Base-by-base conservation (phyloP, 2,329 filamentous ascomycete genomes). In the Trichoderma atrobrunneum region DNA sequence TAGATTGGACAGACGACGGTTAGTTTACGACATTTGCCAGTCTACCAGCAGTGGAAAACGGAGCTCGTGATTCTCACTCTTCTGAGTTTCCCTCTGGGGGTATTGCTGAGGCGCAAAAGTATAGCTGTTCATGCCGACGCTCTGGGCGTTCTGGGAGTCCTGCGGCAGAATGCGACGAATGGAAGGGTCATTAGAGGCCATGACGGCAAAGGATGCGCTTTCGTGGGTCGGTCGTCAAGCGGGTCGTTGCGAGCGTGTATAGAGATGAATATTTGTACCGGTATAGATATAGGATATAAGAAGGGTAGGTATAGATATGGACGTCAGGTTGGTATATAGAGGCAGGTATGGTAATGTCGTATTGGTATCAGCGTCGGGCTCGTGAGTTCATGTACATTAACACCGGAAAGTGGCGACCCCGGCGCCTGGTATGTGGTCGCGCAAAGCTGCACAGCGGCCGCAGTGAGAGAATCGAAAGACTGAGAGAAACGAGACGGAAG, bases 51-150 rank as follows among this genome's bases (percentile, higher is more conserved):
- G 28, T 32, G 34, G 6, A 10, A 10, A 4, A 30, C 10, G 61
- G 30, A 32, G 56, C 43, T 36, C 18, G 48, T 39, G 16, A 26
- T 63, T 73, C 91, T 86, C 86, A 95, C 92, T 95, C 85, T 95
- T 95, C 79, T 95, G 93, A 73, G 92, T 93, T 82, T 94, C 92
- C 77, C 92, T 87, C 74, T 83, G 83, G 57, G 82, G 81, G 71
- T 79, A 86, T 66, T 86, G 83, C 74, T 85, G 85, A 76, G 92
- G 90, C 81, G 90, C 89, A 83, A 95, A 95, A 59, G 90, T 89
- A 82, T 94, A 95, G 78, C 88, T 90, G 80, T 91, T 90, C 89
- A 94, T 81, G 34, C 80, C 79, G 54, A 77, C 72, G 39, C 56
- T 90, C 79, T 90, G 88, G 60, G 87, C 85, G 68, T 64, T 70